Base-by-base conservation (phyloP, 2,329 filamentous ascomycete genomes). In the Coniochaeta sp. region DNA sequence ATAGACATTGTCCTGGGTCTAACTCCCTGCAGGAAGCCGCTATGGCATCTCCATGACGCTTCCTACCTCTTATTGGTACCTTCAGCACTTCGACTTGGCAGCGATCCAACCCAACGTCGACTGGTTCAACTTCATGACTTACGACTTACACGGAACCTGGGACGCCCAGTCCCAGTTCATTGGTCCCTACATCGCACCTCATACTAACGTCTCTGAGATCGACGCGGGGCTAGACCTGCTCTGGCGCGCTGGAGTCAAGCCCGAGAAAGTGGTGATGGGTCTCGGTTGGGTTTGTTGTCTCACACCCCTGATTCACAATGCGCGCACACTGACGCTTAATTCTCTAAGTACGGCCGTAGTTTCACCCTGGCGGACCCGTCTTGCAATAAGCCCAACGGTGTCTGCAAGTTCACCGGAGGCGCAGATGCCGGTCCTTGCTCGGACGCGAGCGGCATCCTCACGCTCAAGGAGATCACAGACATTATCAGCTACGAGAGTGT, bases 121-220 rank as follows among this genome's bases (percentile, higher is more conserved):
- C 62, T 72, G 72, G 60, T 65, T 73, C 17, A 65, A 72, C 14
- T 74, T 66, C 59, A 76, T 76, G 73, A 73, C 65, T 42, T 77
- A 76, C 55, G 73, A 76, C 59, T 65, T 75, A 1, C 69, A 71
- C 44, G 66, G 65, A 16, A 65, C 68, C 58, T 71, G 67, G 67
- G 72, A 74, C 54, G 62, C 55, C 19, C 63, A 60, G 4, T 7
- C 4, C 34, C 34, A 36, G 12, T 36, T 36, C 30, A 65, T 65
- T 0, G 68, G 67, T 0, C 63, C 65, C 0, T 65, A 65, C n/a
- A 55, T 70, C 4, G 55, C 61, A 4, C 59, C 67, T 4, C 70
- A 73, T 57, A 74, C 69, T 38, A 72, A 73, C 28, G 22, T 73
- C 0, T 72, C 70, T 1, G 70, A 74, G 59, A 71, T 73, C 22